phyloP scores from a whole-genome alignment of 768 basidiomycete species.

The Boletus vermiculosoides region DNA sequence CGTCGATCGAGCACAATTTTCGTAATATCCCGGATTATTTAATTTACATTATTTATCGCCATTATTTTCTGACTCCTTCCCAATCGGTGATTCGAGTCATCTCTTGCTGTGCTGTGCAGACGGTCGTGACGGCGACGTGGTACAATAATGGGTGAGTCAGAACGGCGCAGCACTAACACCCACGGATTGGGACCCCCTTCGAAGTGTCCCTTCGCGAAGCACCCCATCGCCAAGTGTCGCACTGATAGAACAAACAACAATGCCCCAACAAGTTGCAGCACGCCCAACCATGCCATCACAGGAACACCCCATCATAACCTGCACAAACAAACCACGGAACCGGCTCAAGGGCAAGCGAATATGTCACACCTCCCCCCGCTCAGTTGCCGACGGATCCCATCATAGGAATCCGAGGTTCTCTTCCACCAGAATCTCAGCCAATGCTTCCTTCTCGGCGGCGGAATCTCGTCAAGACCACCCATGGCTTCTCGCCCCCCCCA shows the following conservation, averaged over 20 bases:
- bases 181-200: background rate
- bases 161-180: conserved; percentile 26
- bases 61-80: conserved; percentile 2
- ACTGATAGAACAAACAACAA: conserved; percentile 11
- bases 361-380: conserved; percentile 12
- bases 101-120: background rate
- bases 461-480: background rate
- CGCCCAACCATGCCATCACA: conserved; percentile 20
- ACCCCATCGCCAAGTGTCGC: conserved; percentile 8
- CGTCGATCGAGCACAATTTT: conserved; percentile 31
- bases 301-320: conserved; percentile 20
- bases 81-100: conserved; percentile 9
- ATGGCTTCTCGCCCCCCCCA: no score
- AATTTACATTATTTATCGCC: conserved; percentile 6
- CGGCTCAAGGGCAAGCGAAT: conserved; percentile 18
- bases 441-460: conserved; percentile 7
- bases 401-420: conserved; percentile 14
- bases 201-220: conserved; percentile 17
- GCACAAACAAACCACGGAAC: conserved; percentile 28
- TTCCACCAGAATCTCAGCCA: background rate
- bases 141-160: conserved; percentile 12
- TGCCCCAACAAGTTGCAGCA: background rate
- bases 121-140: conserved; percentile 15
- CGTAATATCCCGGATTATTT: conserved; percentile 21
- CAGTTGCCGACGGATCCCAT: conserved; percentile 13